These are phyloP conservation scores for Globisporangium solare DNA, from an alignment of 352 stramenopile species.

Conservation along the genomic window DNA sequence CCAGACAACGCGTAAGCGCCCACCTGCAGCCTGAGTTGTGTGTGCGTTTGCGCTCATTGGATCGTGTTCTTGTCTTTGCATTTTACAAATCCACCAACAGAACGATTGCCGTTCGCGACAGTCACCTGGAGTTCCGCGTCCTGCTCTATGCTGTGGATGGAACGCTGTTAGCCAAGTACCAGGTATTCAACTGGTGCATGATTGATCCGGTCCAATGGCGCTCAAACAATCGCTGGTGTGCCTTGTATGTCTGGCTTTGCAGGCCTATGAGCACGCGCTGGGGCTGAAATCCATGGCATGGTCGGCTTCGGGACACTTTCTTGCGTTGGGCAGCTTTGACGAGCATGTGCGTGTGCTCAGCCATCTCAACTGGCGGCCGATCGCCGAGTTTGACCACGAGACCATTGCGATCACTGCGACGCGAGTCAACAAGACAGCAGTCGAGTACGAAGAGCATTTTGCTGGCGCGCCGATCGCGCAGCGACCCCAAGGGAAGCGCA, in stretches of 20 bases:
- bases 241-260: conserved; percentile 1
- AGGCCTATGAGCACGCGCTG: conserved; percentile 79
- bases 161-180: conserved; percentile 56
- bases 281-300: conserved; percentile 70
- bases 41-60: too few relatives aligned
- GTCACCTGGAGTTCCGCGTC: conserved; percentile 66
- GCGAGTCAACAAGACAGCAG: conserved; percentile 38
- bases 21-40: too few relatives aligned
- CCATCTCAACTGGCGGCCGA: conserved; percentile 70
- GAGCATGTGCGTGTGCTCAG: conserved; percentile 72
- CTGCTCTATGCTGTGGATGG: conserved; percentile 69
- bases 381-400: conserved; percentile 74
- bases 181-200: conserved; percentile 27
- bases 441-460: conserved; percentile 72
- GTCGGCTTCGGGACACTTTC: conserved; percentile 73
- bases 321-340: conserved; percentile 77
- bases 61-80: not conserved
- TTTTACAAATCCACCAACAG: conserved; percentile 14
- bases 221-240: not conserved
- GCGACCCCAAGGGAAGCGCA: conserved; percentile 53
- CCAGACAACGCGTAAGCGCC: conserved; percentile 57
- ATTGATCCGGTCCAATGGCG: too few relatives aligned
- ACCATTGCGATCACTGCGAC: conserved; percentile 37
- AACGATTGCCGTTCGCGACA: conserved; percentile 69
- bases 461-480: conserved; percentile 42